These are phyloP conservation scores for Polyplosphaeria fusca DNA, from an alignment of 495 filamentous ascomycete species.

Conservation along the genomic window DNA sequence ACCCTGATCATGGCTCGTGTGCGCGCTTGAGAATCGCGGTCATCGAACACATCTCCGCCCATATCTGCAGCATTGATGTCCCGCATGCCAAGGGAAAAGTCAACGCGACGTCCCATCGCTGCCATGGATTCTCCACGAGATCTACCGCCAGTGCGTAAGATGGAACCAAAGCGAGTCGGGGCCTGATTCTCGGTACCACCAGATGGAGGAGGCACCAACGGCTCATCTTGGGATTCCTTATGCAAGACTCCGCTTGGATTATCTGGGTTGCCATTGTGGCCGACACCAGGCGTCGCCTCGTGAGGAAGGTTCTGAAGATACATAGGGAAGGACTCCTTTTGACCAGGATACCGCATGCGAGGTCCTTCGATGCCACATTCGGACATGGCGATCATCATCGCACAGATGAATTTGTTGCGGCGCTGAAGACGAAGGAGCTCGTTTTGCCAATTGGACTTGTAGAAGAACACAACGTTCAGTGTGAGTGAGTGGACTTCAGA, in stretches of 20 bases:
- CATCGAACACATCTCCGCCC: slow-evolving; percentile 67
- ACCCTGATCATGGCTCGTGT: slow-evolving; percentile 28
- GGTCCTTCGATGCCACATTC: slow-evolving; percentile 89
- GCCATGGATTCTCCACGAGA: slow-evolving; percentile 55
- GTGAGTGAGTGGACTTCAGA: slow-evolving; percentile 68
- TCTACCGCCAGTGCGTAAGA: slow-evolving; percentile 53
- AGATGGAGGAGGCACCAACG: slow-evolving; percentile 32
- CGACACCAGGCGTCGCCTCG: slow-evolving; percentile 40
- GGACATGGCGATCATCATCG: slow-evolving; percentile 80
- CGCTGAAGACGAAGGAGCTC: slow-evolving; percentile 84
- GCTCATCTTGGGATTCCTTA: slow-evolving; percentile 31
- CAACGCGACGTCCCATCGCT: slow-evolving; percentile 61
- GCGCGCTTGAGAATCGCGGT: slow-evolving; percentile 35
- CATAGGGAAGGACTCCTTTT: slow-evolving; percentile 56
- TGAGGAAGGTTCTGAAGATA: slow-evolving; percentile 53
- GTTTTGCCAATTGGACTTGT: slow-evolving; percentile 94
- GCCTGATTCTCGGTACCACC: neutral
- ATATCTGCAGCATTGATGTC: slow-evolving; percentile 58
- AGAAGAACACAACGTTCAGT: slow-evolving; percentile 95
- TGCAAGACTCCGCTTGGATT: slow-evolving; percentile 34
- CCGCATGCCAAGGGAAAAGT: slow-evolving; percentile 72
- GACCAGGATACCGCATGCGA: slow-evolving; percentile 68
- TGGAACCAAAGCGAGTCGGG: slow-evolving; percentile 45
- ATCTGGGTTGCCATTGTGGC: slow-evolving; percentile 41
- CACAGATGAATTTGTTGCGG: slow-evolving; percentile 93